Evolutionary conservation across 208 protist genomes (phyloP), one percentile per base, ranked within the genome.

Genomic region (Leishmania gerbilli): DNA sequence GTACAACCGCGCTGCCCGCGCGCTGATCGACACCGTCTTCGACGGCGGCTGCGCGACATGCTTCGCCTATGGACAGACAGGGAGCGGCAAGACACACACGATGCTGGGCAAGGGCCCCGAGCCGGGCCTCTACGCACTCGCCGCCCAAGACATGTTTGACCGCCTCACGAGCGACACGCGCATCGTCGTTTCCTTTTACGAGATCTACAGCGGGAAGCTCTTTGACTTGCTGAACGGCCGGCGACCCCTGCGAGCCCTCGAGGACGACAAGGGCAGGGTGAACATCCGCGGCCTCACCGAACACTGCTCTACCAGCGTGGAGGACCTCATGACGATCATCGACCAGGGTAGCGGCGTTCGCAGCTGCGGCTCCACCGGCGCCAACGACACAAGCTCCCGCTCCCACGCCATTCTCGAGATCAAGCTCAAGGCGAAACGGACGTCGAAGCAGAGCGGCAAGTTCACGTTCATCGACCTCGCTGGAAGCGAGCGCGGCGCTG

Each of bases 391-490:
- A 31, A 99, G 95, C 82, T 97, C 90, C 37, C 90, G 98, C 40
- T 99, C 98, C 1, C 99, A 99, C 91, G 98, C 98, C 24, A 98
- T 99, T 76, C 92, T 99, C 31, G 80, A 92, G 64, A 79, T 97
- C 19, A 91, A 90, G 78, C 87, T 93, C 24, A 79, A 82, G 67
- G 53, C 64, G 24, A 42, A 72, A 24, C 62, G 62, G 64, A 64
- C 69, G 47, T 6, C 47, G 37, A 71, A 67, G 69, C 82, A 58
- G 64, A 49, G 79, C 58, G 89, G 91, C 0, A 94, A 92, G 82
- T 92, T 94, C 79, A 92, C 91, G 31, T 89, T 99, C 75, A 92
- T 98, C 51, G 98, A 99, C 87, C 88, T 99, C 24, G 98, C 98
- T 9, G 98, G 98, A 40, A 97, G 92, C 81, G 98, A 99, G 83